Conservation (phyloP, 495 filamentous ascomycete species). For the Penicillium lagena region DNA sequence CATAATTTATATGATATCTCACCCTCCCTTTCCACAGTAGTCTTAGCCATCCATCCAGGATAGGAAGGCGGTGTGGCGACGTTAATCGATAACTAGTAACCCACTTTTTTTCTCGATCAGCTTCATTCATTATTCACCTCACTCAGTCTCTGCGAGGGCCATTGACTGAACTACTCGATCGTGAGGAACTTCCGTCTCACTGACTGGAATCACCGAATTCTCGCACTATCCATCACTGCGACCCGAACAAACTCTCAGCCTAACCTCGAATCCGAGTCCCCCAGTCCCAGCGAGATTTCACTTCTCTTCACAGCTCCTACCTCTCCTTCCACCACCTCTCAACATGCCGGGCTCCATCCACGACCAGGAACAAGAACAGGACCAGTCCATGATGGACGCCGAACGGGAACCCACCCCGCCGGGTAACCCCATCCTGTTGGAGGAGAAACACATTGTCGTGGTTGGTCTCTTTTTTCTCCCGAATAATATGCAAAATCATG, state of each 20-base stretch:
- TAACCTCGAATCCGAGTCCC: not conserved
- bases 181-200: no score
- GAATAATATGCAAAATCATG: not conserved
- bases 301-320: not conserved
- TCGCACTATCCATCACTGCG: no score
- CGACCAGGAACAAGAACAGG: conserved; percentile 34
- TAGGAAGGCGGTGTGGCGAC: conserved; percentile 14
- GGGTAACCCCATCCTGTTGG: conserved; percentile 36
- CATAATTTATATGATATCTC: no score
- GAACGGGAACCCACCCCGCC: conserved; percentile 16
- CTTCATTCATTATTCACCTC: no score
- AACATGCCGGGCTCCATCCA: conserved; percentile 40
- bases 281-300: not conserved
- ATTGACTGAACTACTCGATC: no score
- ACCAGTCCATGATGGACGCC: conserved; percentile 51
- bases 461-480: conserved; percentile 30
- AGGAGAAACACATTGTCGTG: conserved; percentile 50
- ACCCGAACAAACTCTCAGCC: no score
- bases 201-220: no score
- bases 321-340: not conserved
- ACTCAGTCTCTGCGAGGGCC: no score
- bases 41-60: no score
- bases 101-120: conserved; percentile 22
- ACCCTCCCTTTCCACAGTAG: no score
- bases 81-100: conserved; percentile 4